phyloP scores from a whole-genome alignment of 352 stramenopile species.

The Phytophthora hibernalis region DNA sequence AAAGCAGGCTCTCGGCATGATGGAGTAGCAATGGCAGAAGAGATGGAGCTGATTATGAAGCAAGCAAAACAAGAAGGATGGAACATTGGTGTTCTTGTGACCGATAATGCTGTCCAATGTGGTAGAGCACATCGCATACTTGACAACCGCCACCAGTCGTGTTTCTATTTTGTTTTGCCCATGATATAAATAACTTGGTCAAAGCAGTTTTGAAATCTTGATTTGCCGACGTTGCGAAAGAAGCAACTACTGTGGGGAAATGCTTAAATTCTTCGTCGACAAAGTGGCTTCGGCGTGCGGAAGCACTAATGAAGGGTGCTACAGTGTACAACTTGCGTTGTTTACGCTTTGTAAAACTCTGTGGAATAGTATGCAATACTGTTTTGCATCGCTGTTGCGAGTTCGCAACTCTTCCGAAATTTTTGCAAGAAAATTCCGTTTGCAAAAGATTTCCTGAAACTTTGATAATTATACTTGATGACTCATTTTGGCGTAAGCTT shows the following conservation, averaged over 20 bases:
- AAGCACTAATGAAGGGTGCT: neutral
- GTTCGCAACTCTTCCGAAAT: too few species aligned
- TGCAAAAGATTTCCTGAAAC: too few species aligned
- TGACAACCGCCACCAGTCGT: neutral
- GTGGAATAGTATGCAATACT: conserved; percentile 1
- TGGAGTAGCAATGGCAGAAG: too few species aligned
- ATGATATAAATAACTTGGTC: neutral
- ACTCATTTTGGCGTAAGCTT: too few species aligned
- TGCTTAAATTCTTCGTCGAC: neutral
- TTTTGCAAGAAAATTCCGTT: too few species aligned
- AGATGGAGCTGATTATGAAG: too few species aligned
- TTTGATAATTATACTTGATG: neutral
- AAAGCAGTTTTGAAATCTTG: neutral
- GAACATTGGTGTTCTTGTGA: neutral
- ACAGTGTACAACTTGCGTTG: neutral
- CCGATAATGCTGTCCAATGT: neutral
- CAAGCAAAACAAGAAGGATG: too few species aligned
- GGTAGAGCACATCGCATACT: neutral
- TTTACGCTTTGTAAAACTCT: neutral
- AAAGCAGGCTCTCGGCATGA: too few species aligned
- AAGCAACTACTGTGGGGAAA: neutral
- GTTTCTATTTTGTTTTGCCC: conserved; percentile 1
- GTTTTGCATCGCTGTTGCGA: too few species aligned
- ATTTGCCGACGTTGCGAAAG: neutral
- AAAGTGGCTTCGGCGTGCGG: conserved; percentile 1